These are phyloP conservation scores for Vitis rotundifolia DNA, from an alignment of 164 flowering plant genomes.

Conservation along the genomic window DNA sequence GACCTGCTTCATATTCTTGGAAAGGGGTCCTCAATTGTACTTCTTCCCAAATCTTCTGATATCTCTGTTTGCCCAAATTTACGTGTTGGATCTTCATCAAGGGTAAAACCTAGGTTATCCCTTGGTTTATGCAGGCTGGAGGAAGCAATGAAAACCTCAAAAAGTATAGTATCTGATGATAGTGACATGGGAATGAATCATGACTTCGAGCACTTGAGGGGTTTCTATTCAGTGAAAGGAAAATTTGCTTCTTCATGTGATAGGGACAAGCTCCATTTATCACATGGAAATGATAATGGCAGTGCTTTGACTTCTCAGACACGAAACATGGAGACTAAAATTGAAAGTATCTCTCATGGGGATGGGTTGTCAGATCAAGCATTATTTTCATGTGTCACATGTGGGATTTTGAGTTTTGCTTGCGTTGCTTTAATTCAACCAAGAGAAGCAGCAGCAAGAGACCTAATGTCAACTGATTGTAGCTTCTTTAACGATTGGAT, in stretches of 20 bases:
- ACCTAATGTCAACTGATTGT: slow-evolving; percentile 78
- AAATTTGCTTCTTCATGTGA: slow-evolving; percentile 36
- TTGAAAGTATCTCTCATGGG: slow-evolving; percentile 25
- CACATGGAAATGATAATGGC: slow-evolving; percentile 21
- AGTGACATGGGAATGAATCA: slow-evolving; percentile 33
- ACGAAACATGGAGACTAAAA: slow-evolving; percentile 19
- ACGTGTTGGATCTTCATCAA: slow-evolving; percentile 47
- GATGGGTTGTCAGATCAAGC: slow-evolving; percentile 61
- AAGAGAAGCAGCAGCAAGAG: slow-evolving; percentile 63
- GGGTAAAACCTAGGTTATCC: slow-evolving; percentile 45
- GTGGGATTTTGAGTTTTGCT: slow-evolving; percentile 86
- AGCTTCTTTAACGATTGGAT: slow-evolving; percentile 58
- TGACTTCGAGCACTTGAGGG: slow-evolving; percentile 29
- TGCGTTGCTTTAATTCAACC: slow-evolving; percentile 89
- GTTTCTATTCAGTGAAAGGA: slow-evolving; percentile 42
- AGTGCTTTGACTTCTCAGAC: slow-evolving; percentile 19
- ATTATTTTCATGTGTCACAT: slow-evolving; percentile 87
- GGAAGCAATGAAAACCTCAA: slow-evolving; percentile 39
- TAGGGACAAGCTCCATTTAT: slow-evolving; percentile 24
- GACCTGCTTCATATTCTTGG: slow-evolving; percentile 69
- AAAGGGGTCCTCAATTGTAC: slow-evolving; percentile 68
- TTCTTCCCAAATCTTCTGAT: slow-evolving; percentile 67
- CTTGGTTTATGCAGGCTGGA: slow-evolving; percentile 46
- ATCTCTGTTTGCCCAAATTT: slow-evolving; percentile 47
- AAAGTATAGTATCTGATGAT: slow-evolving; percentile 29